Conservation (phyloP, 345 rosid species). For the Populus davidiana region DNA sequence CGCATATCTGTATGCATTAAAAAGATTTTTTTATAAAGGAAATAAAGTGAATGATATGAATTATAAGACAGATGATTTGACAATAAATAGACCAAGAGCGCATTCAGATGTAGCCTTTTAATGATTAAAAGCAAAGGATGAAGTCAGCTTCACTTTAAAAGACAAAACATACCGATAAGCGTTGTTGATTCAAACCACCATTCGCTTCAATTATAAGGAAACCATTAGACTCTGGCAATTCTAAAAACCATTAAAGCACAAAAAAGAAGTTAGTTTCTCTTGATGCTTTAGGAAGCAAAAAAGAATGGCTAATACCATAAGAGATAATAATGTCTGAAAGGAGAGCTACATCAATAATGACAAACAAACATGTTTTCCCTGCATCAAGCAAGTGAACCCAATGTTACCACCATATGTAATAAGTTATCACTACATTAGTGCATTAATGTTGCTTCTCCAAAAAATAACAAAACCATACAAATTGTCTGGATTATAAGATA, state of each 20-base stretch:
- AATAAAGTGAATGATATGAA: neutral
- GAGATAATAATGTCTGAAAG: neutral
- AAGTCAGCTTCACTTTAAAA: neutral
- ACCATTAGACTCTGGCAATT: slow-evolving; percentile 71
- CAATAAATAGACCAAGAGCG: neutral
- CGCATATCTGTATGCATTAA: slow-evolving; percentile 61
- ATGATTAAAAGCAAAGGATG: neutral
- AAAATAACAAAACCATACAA: neutral
- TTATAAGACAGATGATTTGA: neutral
- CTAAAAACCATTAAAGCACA: slow-evolving; percentile 37
- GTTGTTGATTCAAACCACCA: slow-evolving; percentile 97
- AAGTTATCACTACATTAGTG: neutral
- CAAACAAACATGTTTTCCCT: neutral
- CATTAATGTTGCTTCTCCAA: neutral
- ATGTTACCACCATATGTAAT: neutral
- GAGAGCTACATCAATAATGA: neutral
- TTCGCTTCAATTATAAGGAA: slow-evolving; percentile 93
- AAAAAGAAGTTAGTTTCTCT: slow-evolving; percentile 17
- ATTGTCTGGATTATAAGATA: neutral
- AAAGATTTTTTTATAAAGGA: neutral
- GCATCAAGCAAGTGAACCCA: neutral
- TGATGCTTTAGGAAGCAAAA: neutral
- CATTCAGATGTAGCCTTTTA: neutral
- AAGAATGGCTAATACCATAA: neutral
- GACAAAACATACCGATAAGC: slow-evolving; percentile 72